Evolutionary conservation across 2,329 filamentous ascomycete genomes (phyloP).

Genomic region (Ceratocystis eucalypticola): DNA sequence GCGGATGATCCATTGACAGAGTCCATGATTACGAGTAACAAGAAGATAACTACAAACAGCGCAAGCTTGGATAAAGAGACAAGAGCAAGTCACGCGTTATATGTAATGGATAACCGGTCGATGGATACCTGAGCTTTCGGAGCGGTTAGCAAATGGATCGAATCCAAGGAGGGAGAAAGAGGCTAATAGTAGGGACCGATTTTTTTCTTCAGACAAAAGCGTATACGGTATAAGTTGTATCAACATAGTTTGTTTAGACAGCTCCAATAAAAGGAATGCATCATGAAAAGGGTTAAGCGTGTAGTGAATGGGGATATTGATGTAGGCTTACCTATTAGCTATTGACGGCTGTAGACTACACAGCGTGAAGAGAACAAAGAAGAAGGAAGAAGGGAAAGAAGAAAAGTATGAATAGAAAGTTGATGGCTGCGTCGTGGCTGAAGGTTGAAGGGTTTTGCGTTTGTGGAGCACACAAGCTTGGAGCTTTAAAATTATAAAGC

Average conservation of each 20-base stretch:
- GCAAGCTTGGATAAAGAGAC: conserved; percentile 5
- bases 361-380: conserved; percentile 3
- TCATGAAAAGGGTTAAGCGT: conserved; percentile 27
- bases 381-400: neutral
- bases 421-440: neutral
- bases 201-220: conserved; percentile 31
- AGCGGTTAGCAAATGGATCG: conserved; percentile 10
- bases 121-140: conserved; percentile 1
- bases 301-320: neutral
- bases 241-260: conserved; percentile 54
- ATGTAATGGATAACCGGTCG: neutral
- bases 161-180: conserved; percentile 20
- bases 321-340: conserved; percentile 7
- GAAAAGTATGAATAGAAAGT: neutral
- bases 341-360: neutral
- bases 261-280: conserved; percentile 56
- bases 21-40: conserved; percentile 4
- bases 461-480: conserved; percentile 1
- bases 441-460: conserved; percentile 11
- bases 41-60: conserved; percentile 18
- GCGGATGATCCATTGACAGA: neutral
- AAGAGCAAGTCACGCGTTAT: conserved; percentile 12
- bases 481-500: neutral
- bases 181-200: neutral
- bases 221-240: conserved; percentile 45